phyloP scores from a whole-genome alignment of 331 rosid genomes.

The Stylosanthes scabra region DNA sequence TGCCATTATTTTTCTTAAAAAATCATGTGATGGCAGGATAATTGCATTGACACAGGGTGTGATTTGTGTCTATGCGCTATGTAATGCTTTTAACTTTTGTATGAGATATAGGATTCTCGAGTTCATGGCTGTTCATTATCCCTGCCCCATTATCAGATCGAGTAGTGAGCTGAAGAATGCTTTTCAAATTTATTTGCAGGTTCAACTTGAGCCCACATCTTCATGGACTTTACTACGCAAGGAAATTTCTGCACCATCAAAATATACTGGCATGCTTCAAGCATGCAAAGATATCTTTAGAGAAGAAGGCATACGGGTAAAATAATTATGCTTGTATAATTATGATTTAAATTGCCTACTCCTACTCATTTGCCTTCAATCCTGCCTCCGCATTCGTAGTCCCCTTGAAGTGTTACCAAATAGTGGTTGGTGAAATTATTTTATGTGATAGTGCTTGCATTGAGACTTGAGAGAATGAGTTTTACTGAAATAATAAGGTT shows the following conservation, averaged over 20 bases:
- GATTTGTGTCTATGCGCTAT: constrained; percentile 16
- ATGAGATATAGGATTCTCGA: constrained; percentile 28
- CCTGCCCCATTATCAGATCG: constrained; percentile 22
- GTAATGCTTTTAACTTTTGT: constrained; percentile 8
- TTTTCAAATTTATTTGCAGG: constrained; percentile 56
- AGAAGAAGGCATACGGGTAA: constrained; percentile 94
- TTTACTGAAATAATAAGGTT: no score
- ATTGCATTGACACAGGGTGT: constrained; percentile 31
- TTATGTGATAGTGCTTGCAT: constrained; percentile 14
- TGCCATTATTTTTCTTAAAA: constrained; percentile 19
- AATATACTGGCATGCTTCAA: constrained; percentile 93
- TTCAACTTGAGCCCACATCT: constrained; percentile 94
- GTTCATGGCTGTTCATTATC: constrained; percentile 30
- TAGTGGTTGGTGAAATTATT: constrained; percentile 19
- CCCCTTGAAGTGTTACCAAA: constrained; percentile 11
- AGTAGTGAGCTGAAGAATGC: constrained; percentile 25
- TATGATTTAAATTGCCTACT: not conserved
- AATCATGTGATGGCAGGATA: not conserved
- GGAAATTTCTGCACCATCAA: constrained; percentile 64
- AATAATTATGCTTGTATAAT: constrained; percentile 30
- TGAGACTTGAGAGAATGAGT: no score
- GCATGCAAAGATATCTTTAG: constrained; percentile 86
- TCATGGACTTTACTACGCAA: constrained; percentile 67
- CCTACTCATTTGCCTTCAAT: not conserved
- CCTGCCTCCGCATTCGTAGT: constrained; percentile 1